Conservation (phyloP, 768 basidiomycete species). For the Leccinum rimulosum region DNA sequence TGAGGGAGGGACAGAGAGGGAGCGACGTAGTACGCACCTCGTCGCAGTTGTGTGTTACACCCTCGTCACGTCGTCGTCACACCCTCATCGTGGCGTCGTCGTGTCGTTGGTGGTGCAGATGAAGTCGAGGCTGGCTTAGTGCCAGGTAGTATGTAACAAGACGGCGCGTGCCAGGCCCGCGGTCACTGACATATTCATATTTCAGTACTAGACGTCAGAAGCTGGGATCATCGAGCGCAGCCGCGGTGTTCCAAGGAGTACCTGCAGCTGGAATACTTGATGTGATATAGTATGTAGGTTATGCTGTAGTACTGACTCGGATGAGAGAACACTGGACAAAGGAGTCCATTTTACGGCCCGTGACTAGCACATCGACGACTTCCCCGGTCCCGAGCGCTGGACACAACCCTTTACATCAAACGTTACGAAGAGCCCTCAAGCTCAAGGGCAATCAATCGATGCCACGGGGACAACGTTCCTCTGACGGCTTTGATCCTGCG, state of each 20-base stretch:
- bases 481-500: conserved; percentile 12
- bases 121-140: no score
- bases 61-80: no score
- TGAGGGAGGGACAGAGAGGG: no score
- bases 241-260: background rate
- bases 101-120: no score
- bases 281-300: background rate
- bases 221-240: no score
- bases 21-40: no score
- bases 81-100: no score
- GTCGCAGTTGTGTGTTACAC: no score
- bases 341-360: background rate
- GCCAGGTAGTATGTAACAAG: no score
- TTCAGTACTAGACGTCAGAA: no score
- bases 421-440: background rate
- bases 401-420: background rate
- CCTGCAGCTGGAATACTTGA: background rate
- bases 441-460: conserved; percentile 5
- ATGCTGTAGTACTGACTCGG: background rate
- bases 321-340: background rate
- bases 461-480: conserved; percentile 1
- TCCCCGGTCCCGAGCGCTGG: background rate
- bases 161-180: no score
- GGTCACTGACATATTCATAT: no score
- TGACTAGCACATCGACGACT: background rate